These are phyloP conservation scores for Anisodus acutangulus DNA, from an alignment of 257 asterid species.

Conservation along the genomic window DNA sequence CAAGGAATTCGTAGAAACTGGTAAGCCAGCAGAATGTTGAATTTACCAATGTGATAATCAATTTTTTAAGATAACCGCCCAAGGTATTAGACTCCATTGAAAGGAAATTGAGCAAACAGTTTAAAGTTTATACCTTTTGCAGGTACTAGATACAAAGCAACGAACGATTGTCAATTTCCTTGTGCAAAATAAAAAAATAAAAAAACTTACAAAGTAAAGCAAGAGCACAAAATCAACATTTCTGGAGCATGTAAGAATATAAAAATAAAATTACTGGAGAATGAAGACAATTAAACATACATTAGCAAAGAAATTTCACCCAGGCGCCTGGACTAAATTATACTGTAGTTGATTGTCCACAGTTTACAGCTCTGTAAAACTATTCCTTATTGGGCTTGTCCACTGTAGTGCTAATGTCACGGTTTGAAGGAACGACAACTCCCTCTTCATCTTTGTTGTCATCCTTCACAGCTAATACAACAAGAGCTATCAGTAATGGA, in stretches of 20 bases:
- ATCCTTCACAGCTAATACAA: slow-evolving; percentile 61
- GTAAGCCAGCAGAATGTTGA: neutral
- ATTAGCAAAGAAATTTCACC: neutral
- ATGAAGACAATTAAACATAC: neutral
- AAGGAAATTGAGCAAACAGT: neutral
- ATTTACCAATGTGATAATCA: neutral
- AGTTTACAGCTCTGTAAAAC: neutral
- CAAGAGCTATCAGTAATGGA: slow-evolving; percentile 58
- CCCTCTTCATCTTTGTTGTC: slow-evolving; percentile 42
- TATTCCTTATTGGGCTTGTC: neutral
- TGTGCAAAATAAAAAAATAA: neutral
- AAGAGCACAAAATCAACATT: neutral
- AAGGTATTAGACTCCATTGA: neutral
- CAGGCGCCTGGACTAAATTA: neutral
- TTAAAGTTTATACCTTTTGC: neutral
- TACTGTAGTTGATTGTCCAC: slow-evolving; percentile 3
- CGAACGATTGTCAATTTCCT: neutral
- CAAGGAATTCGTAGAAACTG: neutral
- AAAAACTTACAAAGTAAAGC: neutral
- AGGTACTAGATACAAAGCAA: neutral
- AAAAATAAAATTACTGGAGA: neutral
- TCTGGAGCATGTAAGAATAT: neutral
- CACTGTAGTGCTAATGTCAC: slow-evolving; percentile 5
- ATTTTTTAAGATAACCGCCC: neutral
- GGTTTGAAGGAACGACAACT: neutral